Conservation (phyloP, 805 yeast genomes). For the Torulaspora indica region DNA sequence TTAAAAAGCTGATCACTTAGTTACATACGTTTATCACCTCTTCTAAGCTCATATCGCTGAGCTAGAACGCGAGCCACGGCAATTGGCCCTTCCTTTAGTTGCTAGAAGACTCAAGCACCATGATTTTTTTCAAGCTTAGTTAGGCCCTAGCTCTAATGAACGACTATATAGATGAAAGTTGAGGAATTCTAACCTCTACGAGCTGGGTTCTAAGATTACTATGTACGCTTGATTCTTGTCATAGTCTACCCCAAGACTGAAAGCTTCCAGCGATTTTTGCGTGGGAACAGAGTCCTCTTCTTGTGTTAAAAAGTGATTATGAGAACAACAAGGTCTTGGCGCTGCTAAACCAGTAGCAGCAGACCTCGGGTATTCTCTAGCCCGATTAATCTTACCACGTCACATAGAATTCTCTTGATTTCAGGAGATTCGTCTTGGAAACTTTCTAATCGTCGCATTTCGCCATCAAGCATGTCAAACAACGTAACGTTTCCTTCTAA, state of each 20-base stretch:
- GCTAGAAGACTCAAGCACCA: background rate
- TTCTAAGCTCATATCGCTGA: constrained; percentile 12
- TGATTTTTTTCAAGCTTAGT: background rate
- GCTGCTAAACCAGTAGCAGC: constrained; percentile 22
- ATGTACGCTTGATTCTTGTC: no score
- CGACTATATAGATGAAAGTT: no score
- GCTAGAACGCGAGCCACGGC: background rate
- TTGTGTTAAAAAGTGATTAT: no score
- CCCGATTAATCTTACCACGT: constrained; percentile 45
- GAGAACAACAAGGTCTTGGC: no score
- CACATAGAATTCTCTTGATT: constrained; percentile 35
- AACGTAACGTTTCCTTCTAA: constrained; percentile 26
- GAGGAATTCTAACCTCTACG: no score
- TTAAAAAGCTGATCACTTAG: background rate
- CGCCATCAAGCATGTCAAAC: constrained; percentile 24
- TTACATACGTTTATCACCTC: constrained; percentile 20
- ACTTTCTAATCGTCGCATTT: constrained; percentile 26
- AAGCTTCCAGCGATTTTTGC: no score
- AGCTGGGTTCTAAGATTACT: no score
- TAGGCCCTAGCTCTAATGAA: background rate
- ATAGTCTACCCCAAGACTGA: no score
- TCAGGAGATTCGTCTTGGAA: constrained; percentile 22
- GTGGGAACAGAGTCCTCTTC: no score
- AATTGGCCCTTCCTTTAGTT: background rate
- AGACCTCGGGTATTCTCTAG: constrained; percentile 35